Evolutionary conservation across 768 basidiomycete species (phyloP).

Genomic region (Floccularia luteovirens): DNA sequence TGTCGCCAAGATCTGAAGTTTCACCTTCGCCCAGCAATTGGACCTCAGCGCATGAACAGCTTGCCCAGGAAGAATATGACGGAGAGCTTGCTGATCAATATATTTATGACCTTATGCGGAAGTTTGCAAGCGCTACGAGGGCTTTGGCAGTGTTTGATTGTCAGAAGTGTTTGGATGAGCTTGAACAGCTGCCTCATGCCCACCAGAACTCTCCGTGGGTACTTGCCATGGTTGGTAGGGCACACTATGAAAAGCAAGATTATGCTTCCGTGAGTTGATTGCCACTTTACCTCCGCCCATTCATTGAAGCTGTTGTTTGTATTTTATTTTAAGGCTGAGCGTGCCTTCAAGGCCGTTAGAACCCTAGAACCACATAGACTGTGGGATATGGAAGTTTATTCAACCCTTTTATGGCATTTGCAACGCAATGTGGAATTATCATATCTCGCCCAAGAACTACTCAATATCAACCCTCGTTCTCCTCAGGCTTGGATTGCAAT

Average conservation of each 20-base stretch:
- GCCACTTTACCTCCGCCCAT: slow-evolving; percentile 10
- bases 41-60: slow-evolving; percentile 62
- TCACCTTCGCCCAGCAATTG: slow-evolving; percentile 56
- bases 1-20: slow-evolving; percentile 58
- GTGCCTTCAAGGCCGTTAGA: slow-evolving; percentile 79
- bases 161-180: slow-evolving; percentile 61
- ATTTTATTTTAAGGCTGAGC: slow-evolving; percentile 58
- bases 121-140: slow-evolving; percentile 75
- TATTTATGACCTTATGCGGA: slow-evolving; percentile 73
- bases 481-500: slow-evolving; percentile 94
- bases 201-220: slow-evolving; percentile 76
- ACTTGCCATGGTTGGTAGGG: slow-evolving; percentile 76
- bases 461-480: slow-evolving; percentile 75
- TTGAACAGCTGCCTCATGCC: slow-evolving; percentile 66
- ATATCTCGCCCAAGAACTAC: slow-evolving; percentile 87
- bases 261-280: slow-evolving; percentile 71
- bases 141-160: slow-evolving; percentile 74
- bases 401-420: slow-evolving; percentile 93
- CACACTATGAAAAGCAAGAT: slow-evolving; percentile 85
- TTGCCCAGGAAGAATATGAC: slow-evolving; percentile 65
- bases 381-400: slow-evolving; percentile 93
- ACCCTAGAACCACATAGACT: slow-evolving; percentile 85
- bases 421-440: slow-evolving; percentile 80
- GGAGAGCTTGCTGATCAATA: slow-evolving; percentile 74
- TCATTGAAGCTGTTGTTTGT: slow-evolving; percentile 7